Conservation (phyloP, 139 green algal genomes). For the Diplosphaera chodatii region DNA sequence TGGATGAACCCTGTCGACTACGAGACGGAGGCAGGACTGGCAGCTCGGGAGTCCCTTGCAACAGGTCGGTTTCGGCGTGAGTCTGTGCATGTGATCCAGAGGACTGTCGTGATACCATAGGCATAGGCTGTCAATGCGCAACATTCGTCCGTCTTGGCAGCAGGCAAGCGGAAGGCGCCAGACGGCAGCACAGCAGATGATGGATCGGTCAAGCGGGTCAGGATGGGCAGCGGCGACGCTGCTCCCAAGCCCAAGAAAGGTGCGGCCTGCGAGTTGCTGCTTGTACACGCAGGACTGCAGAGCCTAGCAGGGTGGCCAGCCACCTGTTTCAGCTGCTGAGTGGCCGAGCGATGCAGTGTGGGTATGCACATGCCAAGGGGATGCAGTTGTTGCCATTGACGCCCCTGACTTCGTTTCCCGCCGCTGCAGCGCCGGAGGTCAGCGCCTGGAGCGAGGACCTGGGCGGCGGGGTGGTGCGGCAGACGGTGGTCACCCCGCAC, state of each 20-base stretch:
- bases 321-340: no score
- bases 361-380: no score
- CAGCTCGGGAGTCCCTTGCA: conserved; percentile 31
- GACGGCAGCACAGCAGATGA: conserved; percentile 9
- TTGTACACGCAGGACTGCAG: not conserved
- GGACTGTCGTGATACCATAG: no score
- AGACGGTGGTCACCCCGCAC: conserved; percentile 27
- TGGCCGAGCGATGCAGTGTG: no score
- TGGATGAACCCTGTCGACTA: conserved; percentile 91
- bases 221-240: not conserved
- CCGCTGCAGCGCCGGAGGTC: not conserved
- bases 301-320: conserved; percentile 1
- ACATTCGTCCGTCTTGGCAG: not conserved
- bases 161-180: conserved; percentile 13
- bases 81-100: no score
- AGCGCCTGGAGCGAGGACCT: conserved; percentile 6
- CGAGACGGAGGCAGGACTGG: conserved; percentile 43
- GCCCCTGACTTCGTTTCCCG: no score
- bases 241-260: conserved; percentile 4
- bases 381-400: no score
- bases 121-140: no score
- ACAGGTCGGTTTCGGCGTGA: not conserved
- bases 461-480: conserved; percentile 17
- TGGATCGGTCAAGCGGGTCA: not conserved
- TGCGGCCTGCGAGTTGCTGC: no score